A percentile compares a stretch with the other conserved stretches of the same genome.
Conservation (phyloP, 225 moss, liverwort and hornwort genomes). For the Sphagnum contortum region DNA sequence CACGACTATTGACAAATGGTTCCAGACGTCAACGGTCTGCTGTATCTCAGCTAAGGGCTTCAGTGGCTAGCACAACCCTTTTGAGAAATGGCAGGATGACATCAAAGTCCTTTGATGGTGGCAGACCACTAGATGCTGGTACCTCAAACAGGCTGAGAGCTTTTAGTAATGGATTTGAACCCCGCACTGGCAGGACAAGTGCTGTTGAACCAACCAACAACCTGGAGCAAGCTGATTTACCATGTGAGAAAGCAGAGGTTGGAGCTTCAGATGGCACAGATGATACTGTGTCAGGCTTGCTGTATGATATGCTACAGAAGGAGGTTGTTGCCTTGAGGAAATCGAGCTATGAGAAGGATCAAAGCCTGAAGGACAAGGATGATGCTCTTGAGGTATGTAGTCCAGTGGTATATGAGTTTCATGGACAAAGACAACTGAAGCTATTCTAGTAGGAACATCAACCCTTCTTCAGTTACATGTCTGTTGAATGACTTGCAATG, state of each 20-base stretch:
- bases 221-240: conserved; percentile 6
- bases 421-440: neutral
- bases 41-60: conserved; percentile 8
- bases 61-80: conserved; percentile 6
- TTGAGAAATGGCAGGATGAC: conserved; percentile 16
- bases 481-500: neutral
- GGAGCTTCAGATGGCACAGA: conserved; percentile 7
- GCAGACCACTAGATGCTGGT: conserved; percentile 11
- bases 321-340: conserved; percentile 15
- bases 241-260: conserved; percentile 10
- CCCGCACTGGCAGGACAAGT: conserved; percentile 5
- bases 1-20: conserved; percentile 12
- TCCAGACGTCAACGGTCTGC: conserved; percentile 13
- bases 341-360: conserved; percentile 20
- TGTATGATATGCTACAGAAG: conserved; percentile 28
- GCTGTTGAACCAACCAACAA: neutral
- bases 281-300: conserved; percentile 18
- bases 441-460: neutral
- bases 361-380: conserved; percentile 21
- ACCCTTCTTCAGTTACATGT: neutral
- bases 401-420: neutral
- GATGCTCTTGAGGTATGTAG: conserved; percentile 17
- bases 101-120: conserved; percentile 12
- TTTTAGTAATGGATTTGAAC: conserved; percentile 14
- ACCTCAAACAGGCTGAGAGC: conserved; percentile 1